Evolutionary conservation across 306 rosid genomes (phyloP), one percentile per base, ranked within the genome.

Genomic region (Hylodesmum podocarpum): DNA sequence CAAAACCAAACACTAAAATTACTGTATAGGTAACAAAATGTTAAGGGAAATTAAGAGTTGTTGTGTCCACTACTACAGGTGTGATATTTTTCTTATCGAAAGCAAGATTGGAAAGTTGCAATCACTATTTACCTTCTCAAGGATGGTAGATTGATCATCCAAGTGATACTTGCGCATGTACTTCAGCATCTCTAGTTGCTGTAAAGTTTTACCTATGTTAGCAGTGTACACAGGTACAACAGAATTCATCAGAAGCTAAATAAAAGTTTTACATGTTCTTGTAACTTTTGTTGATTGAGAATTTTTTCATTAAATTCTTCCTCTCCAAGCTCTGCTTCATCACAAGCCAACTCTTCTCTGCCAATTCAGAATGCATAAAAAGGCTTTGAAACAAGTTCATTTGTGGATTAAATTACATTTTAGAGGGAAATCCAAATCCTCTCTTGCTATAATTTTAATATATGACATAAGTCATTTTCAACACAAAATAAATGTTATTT

Each of bases 171-270:
- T 85, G 54, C 96, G 90, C 96, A 91, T 87, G 77, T 72, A 72
- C 86, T 79, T 85, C 68, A 94, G 87, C 97, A 89, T 94, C 89
- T 90, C 97, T 53, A 91, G 81, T 87, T 94, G 98, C 98, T 94
- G 82, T 31, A 77, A 51, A 77, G 11, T 70, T 67, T 50, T 13
- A 70, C 31, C 10, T 2, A 44, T 71, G 65, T 84, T 63, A 85
- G 68, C 12, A 78, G 62, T 3, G 78, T n/a, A 67, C 54, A 21
- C 39, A 73, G 47, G 16, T 73, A 65, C 54, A 43, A 43, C 21
- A 29, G 31, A 13, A 4, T 15, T 70, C 16, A 28, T 55, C 36
- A 54, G 28, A 78, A 39, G 37, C 53, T 12, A 29, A 27, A 12
- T 41, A 29, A 50, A 28, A n/a, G n/a, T n/a, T 25, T 67, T 86